Base-by-base conservation (phyloP, 768 basidiomycete genomes). In the Tubosaeta sp. region DNA sequence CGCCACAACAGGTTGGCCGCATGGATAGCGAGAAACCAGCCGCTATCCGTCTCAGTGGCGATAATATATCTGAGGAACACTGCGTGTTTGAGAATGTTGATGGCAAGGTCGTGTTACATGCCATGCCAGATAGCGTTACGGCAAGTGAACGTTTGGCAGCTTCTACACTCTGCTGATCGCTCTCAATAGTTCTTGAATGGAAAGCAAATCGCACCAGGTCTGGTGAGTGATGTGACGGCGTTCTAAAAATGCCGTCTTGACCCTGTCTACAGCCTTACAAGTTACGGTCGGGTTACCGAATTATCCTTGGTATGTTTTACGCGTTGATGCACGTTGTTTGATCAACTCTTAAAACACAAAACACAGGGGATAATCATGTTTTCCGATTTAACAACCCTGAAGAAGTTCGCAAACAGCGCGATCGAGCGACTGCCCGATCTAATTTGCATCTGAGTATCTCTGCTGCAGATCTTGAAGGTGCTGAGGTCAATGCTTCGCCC, bases 301-400 rank as follows among this genome's bases (percentile, higher is more conserved):
- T 99, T 63, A 99, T 99, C 66, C 80, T 99, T 45, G 95, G 90
- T 90, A 61, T 51, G 80, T 46, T 48, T 16, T 21, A 22, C 27
- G 8, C 11, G 29, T 30, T 29, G 12, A n/a, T 8, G 8, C 30
- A 19, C 12, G 56, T 29, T 47, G 34, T 46, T 21, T 51, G 49
- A 51, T 52, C 44, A 47, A 51, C 18, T 48, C 50, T 19, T 39
- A n/a, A 38, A 49, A 42, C 53, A 19, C 16, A n/a, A 38, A 49
- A 42, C 53, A 19, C 16, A 91, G 90, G 95, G 48, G 94, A 97
- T 59, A 86, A 93, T 57, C 96, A 99, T 72, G 94, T 98, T 49
- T 99, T 99, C 70, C 83, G 96, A 16, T 98, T 96, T 71, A 98
- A 90, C 63, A 89, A 95, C 62, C 93, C 93, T 1, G 91, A 94